Conservation (phyloP, 208 protist genomes). For the Blastocrithidia nonstop region DNA sequence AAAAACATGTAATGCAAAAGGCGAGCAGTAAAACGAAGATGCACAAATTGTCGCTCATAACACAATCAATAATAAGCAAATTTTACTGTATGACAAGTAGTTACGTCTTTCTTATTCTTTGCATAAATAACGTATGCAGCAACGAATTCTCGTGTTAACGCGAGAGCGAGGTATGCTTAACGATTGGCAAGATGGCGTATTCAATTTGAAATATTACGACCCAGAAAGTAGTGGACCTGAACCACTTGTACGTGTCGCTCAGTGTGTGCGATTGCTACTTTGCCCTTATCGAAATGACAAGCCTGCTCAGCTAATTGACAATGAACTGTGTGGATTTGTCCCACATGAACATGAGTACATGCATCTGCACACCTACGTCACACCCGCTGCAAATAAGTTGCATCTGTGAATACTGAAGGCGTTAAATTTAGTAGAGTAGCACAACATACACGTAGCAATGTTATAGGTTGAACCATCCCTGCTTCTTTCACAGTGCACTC, state of each 20-base stretch:
- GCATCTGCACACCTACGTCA: constrained; percentile 31
- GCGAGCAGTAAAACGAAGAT: too few relatives aligned
- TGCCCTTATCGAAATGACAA: constrained; percentile 12
- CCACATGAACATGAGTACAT: constrained; percentile 26
- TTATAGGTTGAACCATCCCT: constrained; percentile 56
- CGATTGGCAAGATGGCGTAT: constrained; percentile 40
- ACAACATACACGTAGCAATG: constrained; percentile 41
- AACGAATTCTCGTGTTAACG: constrained; percentile 34
- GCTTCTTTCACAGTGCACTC: constrained; percentile 45
- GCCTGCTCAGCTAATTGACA: constrained; percentile 17
- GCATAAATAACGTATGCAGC: too few relatives aligned
- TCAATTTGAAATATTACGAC: constrained; percentile 38
- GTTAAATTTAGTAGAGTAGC: constrained; percentile 49
- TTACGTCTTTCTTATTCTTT: too few relatives aligned
- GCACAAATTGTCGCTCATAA: too few relatives aligned
- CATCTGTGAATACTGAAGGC: constrained; percentile 70
- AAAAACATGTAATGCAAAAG: too few relatives aligned
- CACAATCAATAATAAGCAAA: too few relatives aligned
- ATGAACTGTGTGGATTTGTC: constrained; percentile 27
- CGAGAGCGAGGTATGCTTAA: constrained; percentile 22
- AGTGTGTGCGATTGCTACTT: constrained; percentile 52
- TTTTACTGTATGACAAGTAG: too few relatives aligned
- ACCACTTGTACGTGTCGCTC: constrained; percentile 2
- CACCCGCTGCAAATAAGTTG: constrained; percentile 50
- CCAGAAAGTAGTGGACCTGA: constrained; percentile 2